Conservation (phyloP, 2,329 filamentous ascomycete genomes). For the Colletotrichum australisinense region DNA sequence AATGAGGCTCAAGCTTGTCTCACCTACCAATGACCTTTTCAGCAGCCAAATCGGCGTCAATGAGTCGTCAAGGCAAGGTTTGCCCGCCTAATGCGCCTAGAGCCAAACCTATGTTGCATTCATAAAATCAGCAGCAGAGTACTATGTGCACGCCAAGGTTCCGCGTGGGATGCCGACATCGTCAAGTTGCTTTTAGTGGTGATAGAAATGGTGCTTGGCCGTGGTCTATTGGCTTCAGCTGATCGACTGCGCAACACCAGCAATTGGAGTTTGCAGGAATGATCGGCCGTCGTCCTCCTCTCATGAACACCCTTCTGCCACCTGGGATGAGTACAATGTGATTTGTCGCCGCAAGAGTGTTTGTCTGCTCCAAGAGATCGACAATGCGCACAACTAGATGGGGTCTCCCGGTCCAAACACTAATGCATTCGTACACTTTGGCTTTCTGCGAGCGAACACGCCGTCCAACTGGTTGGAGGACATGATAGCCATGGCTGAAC, state of each 20-base stretch:
- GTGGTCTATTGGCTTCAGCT: neutral
- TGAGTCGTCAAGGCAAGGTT: conserved; percentile 21
- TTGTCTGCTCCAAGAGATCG: neutral
- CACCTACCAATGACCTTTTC: neutral
- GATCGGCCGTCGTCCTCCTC: neutral
- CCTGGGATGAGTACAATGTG: neutral
- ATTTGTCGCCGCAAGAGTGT: neutral
- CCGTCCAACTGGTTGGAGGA: neutral
- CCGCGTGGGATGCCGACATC: neutral
- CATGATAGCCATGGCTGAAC: neutral
- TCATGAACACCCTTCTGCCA: neutral
- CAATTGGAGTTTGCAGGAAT: neutral
- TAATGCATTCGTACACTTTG: neutral
- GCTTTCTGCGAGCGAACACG: neutral
- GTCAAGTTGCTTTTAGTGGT: neutral
- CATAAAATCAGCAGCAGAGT: neutral
- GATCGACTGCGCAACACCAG: neutral
- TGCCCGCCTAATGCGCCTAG: neutral
- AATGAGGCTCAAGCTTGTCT: neutral
- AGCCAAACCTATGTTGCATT: neutral
- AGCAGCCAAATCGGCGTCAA: neutral
- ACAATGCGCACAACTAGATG: neutral
- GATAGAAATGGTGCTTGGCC: neutral
- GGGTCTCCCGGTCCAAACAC: conserved; percentile 1
- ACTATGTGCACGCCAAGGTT: neutral